A percentile compares a stretch with the other conserved stretches of the same genome.
These are phyloP conservation scores for Podospora conica DNA, from an alignment of 495 filamentous ascomycete genomes.

Conservation along the genomic window DNA sequence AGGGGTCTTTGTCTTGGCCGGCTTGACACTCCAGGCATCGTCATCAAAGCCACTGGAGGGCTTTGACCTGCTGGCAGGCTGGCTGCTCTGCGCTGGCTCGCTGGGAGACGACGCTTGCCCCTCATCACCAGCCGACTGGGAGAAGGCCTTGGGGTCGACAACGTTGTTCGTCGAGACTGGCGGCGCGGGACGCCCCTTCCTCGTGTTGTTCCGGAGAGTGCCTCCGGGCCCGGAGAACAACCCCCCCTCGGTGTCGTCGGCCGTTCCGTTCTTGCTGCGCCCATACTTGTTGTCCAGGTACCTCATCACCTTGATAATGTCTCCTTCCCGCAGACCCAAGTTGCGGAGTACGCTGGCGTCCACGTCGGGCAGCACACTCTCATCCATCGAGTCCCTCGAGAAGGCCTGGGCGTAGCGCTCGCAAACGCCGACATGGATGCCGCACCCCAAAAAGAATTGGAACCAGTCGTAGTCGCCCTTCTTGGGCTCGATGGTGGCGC, in stretches of 20 bases:
- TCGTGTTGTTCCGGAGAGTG: constrained; percentile 84
- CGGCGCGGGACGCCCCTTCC: constrained; percentile 83
- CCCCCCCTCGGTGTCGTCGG: constrained; percentile 61
- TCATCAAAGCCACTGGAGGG: constrained; percentile 76
- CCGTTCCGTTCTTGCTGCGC: constrained; percentile 57
- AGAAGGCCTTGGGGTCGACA: constrained; percentile 82
- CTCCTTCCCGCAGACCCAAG: constrained; percentile 86
- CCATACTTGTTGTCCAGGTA: constrained; percentile 75
- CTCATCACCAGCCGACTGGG: constrained; percentile 50
- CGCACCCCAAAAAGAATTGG: constrained; percentile 90
- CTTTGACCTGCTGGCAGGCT: constrained; percentile 39
- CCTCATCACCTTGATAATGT: constrained; percentile 92
- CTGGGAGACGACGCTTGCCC: constrained; percentile 39
- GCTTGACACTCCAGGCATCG: constrained; percentile 95
- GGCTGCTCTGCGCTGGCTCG: constrained; percentile 35
- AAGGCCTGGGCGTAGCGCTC: constrained; percentile 91
- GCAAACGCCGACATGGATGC: constrained; percentile 84
- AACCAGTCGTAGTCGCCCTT: constrained; percentile 93
- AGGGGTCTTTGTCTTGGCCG: constrained; percentile 56
- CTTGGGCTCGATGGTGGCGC: constrained; percentile 50
- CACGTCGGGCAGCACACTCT: constrained; percentile 82
- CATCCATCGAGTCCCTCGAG: constrained; percentile 86
- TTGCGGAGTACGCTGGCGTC: constrained; percentile 73
- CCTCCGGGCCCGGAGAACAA: constrained; percentile 91
- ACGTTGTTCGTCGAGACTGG: constrained; percentile 75